Evolutionary conservation across 192 early-diverging fungal species (phyloP).

Genomic region (Coemansia guatemalensis): DNA sequence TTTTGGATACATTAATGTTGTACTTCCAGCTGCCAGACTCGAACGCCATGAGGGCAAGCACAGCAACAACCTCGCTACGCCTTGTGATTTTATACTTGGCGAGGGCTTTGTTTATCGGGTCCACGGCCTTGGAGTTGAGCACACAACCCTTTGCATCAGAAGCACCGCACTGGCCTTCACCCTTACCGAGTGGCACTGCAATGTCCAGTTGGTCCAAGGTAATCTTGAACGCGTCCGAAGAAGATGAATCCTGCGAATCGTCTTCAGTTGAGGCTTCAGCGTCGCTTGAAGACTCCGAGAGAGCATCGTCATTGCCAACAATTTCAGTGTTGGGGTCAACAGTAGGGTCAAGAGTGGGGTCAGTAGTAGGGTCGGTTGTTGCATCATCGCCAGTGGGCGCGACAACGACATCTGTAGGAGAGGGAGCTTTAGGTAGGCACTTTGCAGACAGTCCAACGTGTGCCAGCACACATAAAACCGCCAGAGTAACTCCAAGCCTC

Average conservation of each 20-base stretch:
- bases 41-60: slow-evolving; percentile 28
- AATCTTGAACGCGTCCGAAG: not conserved
- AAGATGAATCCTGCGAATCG: too few relatives aligned
- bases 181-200: slow-evolving; percentile 10
- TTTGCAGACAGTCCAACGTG: slow-evolving; percentile 25
- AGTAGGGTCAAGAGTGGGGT: too few relatives aligned
- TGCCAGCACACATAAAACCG: slow-evolving; percentile 9
- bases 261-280: not conserved
- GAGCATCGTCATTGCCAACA: too few relatives aligned
- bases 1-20: slow-evolving; percentile 27
- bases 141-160: slow-evolving; percentile 14
- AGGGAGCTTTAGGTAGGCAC: slow-evolving; percentile 10
- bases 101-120: slow-evolving; percentile 21
- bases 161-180: slow-evolving; percentile 14
- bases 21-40: slow-evolving; percentile 36
- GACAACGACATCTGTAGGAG: not conserved
- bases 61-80: slow-evolving; percentile 32
- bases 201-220: slow-evolving; percentile 18
- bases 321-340: too few relatives aligned
- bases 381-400: too few relatives aligned
- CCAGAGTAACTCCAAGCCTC: slow-evolving; percentile 21
- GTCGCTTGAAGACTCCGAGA: too few relatives aligned
- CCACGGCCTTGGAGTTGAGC: slow-evolving; percentile 21
- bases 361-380: too few relatives aligned
- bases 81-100: slow-evolving; percentile 23